Evolutionary conservation across 1,284 basidiomycete species (phyloP), one percentile per base, ranked within the genome.

Genomic region (Taiwanofungus camphoratus): DNA sequence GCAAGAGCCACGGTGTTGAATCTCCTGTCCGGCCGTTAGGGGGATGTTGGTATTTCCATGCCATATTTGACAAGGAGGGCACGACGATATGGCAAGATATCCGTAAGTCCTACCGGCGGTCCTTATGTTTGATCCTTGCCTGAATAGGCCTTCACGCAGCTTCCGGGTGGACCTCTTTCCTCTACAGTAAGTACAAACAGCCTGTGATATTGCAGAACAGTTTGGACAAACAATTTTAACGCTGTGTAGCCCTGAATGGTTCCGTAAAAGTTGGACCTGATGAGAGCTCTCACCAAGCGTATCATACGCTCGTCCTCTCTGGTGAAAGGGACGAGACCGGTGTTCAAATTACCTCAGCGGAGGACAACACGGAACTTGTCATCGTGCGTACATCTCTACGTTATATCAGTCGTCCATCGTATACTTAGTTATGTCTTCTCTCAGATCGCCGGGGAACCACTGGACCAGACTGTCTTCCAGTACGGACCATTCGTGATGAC

Each of bases 21-120:
- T 93, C 90, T 2, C 92, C 92, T 15, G 92, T 98, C 21, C 72
- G 86, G 41, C 87, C 91, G 0, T 77, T 94, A 3, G 93, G 92
- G 12, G 92, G 92, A 2, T 94, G 92, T 64, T 93, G 91, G 87
- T 97, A 84, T 65, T 83, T 95, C 68, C 92, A 96, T 61, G 68
- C 88, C 47, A 78, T 70, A 46, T 83, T 95, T 60, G 69, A 74
- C 42, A 73, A 73, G 45, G 74, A 81, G 18, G 79, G 77, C 3
- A 71, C 72, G n/a, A 69, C 66, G 13, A 73, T 92, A 15, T 96
- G 91, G 69, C 93, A 96, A 60, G 75, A 83, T 4, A 72, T 98
- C 34, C 92, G 93, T 74, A 63, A 66, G 83, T 68, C 18, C 15
- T 32, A 15, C 38, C 13, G n/a, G 32, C 5, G 15, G 24, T 29